phyloP scores from a whole-genome alignment of 768 basidiomycete species.

The Rhizopogon vinicolor region DNA sequence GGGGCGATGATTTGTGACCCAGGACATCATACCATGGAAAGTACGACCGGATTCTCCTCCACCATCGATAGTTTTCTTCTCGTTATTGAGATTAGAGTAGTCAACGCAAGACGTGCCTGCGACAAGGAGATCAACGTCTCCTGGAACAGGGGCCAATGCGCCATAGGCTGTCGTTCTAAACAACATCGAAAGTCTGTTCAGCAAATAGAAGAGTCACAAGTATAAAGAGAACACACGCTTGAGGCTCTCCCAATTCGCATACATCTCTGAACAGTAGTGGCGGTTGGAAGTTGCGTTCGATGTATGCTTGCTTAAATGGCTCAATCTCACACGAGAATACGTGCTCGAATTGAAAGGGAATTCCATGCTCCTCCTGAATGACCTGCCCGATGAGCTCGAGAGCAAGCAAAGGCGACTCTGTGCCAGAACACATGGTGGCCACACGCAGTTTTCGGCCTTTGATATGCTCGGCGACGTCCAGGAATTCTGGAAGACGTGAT shows the following conservation, averaged over 20 bases:
- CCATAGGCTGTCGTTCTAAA: slow-evolving; percentile 89
- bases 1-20: slow-evolving; percentile 83
- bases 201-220: neutral
- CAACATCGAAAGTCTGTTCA: neutral
- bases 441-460: slow-evolving; percentile 83
- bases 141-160: slow-evolving; percentile 77
- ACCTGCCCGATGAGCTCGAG: slow-evolving; percentile 79
- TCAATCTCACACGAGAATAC: slow-evolving; percentile 97
- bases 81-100: slow-evolving; percentile 93
- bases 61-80: slow-evolving; percentile 84
- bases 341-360: slow-evolving; percentile 75
- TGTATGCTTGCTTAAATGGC: slow-evolving; percentile 96
- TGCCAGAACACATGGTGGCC: slow-evolving; percentile 97
- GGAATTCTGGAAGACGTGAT: slow-evolving; percentile 58
- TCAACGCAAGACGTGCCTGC: slow-evolving; percentile 97
- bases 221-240: slow-evolving; percentile 54
- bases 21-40: slow-evolving; percentile 92
- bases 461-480: slow-evolving; percentile 59
- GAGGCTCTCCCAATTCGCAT: slow-evolving; percentile 73
- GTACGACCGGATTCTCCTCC: slow-evolving; percentile 93
- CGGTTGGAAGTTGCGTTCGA: slow-evolving; percentile 93
- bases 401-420: slow-evolving; percentile 90
- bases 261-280: slow-evolving; percentile 93
- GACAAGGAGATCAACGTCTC: slow-evolving; percentile 84
- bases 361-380: slow-evolving; percentile 60